phyloP scores from a whole-genome alignment of 1,284 basidiomycete genomes.

The Ganoderma multipileum region DNA sequence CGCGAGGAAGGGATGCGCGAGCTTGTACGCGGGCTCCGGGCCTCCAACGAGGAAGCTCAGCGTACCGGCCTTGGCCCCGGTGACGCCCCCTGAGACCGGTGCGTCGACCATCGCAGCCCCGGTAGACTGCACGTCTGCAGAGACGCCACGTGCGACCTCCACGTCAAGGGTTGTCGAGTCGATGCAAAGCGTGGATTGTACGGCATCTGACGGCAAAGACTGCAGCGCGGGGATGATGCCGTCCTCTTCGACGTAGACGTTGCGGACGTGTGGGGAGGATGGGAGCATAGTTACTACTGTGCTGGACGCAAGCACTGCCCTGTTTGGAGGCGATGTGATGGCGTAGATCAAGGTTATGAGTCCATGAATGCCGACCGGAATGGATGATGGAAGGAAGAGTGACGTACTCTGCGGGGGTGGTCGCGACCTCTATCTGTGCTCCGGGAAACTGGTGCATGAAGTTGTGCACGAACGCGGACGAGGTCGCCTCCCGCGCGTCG shows the following conservation, averaged over 20 bases:
- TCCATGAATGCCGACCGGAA: not conserved
- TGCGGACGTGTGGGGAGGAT: conserved; percentile 81
- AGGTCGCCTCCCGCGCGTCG: conserved; percentile 71
- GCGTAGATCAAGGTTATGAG: not conserved
- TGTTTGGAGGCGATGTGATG: conserved; percentile 35
- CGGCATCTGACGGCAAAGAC: conserved; percentile 48
- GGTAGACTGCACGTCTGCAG: conserved; percentile 54
- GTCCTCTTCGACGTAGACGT: conserved; percentile 66
- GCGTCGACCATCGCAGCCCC: conserved; percentile 89
- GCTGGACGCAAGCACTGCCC: conserved; percentile 66
- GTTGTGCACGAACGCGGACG: conserved; percentile 60
- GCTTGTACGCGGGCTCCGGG: conserved; percentile 61
- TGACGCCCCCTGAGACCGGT: conserved; percentile 89
- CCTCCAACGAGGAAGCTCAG: conserved; percentile 94
- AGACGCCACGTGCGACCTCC: conserved; percentile 70
- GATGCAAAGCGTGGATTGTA: conserved; percentile 69
- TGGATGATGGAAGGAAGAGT: not conserved
- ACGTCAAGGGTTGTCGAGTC: conserved; percentile 92
- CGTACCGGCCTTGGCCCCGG: conserved; percentile 85
- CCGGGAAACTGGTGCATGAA: conserved; percentile 64
- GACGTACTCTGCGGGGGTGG: conserved; percentile 74
- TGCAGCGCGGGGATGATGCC: conserved; percentile 68
- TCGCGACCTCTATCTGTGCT: conserved; percentile 61
- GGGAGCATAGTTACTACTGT: conserved; percentile 88
- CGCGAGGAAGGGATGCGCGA: conserved; percentile 65